Evolutionary conservation across 805 yeast species (phyloP).

Genomic region (Wickerhamiella nectarea): DNA sequence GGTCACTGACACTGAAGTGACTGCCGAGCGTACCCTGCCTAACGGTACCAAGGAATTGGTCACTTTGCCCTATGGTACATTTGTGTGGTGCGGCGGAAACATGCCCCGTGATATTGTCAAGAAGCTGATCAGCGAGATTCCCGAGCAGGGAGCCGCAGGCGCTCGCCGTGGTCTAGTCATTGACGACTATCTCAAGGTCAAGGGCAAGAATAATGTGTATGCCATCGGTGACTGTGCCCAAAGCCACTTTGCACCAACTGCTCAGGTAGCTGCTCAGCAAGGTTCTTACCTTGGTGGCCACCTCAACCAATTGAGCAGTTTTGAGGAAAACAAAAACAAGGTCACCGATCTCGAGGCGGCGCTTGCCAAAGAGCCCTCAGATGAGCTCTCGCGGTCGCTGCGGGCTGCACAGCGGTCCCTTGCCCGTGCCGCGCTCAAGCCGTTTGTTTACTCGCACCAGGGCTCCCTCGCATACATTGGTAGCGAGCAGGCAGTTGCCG

Average conservation of each 20-base stretch:
- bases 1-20: conserved; percentile 58
- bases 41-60: conserved; percentile 50
- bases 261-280: conserved; percentile 94
- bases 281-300: conserved; percentile 67
- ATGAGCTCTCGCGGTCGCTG: conserved; percentile 13
- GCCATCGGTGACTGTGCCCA: conserved; percentile 92
- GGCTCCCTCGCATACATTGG: conserved; percentile 95
- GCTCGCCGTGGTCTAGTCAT: conserved; percentile 85
- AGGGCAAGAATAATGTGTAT: conserved; percentile 71
- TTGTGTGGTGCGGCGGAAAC: conserved; percentile 97
- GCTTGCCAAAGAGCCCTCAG: conserved; percentile 11
- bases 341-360: conserved; percentile 29
- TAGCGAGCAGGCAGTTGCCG: conserved; percentile 83
- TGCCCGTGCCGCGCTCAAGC: conserved; percentile 25
- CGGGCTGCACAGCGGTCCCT: conserved; percentile 27
- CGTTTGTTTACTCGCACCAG: conserved; percentile 72
- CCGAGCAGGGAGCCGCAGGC: conserved; percentile 50
- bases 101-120: conserved; percentile 68
- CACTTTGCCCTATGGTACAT: conserved; percentile 76
- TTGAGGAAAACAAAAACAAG: conserved; percentile 26
- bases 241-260: conserved; percentile 87
- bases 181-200: conserved; percentile 66
- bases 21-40: conserved; percentile 52
- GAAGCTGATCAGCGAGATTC: conserved; percentile 51
- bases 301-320: conserved; percentile 39